These are phyloP conservation scores for Galerina sulciceps DNA, from an alignment of 768 basidiomycete species.

Conservation along the genomic window DNA sequence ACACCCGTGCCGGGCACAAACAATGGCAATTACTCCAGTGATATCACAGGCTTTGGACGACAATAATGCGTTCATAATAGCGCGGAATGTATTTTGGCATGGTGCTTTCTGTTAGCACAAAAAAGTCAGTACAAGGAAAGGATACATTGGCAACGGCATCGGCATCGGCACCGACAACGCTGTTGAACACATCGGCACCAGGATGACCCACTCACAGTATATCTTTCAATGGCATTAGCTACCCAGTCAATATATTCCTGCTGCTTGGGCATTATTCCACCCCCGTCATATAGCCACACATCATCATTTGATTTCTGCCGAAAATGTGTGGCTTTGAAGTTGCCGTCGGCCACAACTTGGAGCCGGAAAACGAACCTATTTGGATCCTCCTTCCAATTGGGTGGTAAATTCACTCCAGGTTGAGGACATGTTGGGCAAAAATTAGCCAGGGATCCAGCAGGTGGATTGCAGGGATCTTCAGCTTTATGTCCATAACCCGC, in stretches of 20 bases:
- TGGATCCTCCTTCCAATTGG: conserved; percentile 19
- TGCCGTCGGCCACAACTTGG: too few relatives aligned
- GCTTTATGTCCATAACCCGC: too few relatives aligned
- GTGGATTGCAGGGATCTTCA: too few relatives aligned
- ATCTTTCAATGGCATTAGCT: conserved; percentile 6
- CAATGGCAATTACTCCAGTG: conserved; percentile 19
- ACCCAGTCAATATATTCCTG: conserved; percentile 13
- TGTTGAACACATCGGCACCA: too few relatives aligned
- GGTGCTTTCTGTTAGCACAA: conserved; percentile 21
- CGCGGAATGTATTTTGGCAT: conserved; percentile 19
- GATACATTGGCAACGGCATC: too few relatives aligned
- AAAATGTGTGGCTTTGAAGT: too few relatives aligned
- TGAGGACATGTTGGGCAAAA: too few relatives aligned
- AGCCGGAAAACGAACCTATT: not conserved
- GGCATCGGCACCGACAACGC: too few relatives aligned
- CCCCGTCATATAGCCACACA: conserved; percentile 18
- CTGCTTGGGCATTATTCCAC: conserved; percentile 14
- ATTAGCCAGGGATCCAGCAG: too few relatives aligned
- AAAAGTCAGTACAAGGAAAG: too few relatives aligned
- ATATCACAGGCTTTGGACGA: conserved; percentile 11
- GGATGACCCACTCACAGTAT: conserved; percentile 17
- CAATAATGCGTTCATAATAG: conserved; percentile 9
- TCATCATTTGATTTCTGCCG: conserved; percentile 7
- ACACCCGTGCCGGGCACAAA: conserved; percentile 22
- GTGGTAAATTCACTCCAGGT: conserved; percentile 26